Evolutionary conservation across 805 yeast genomes (phyloP).

Genomic region (Yamadazyma scolyti): DNA sequence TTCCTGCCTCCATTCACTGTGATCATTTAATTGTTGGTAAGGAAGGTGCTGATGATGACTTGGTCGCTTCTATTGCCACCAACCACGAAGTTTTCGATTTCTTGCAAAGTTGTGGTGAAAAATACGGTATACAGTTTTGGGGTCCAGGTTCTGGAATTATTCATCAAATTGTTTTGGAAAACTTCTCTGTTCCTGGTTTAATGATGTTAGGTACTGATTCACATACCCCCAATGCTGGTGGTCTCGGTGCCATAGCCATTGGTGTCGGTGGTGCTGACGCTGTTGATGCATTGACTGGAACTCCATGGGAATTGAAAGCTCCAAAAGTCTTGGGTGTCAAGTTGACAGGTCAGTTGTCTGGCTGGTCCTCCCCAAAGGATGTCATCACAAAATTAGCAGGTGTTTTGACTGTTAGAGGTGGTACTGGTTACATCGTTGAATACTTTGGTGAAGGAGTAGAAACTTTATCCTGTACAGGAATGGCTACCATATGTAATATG

Average conservation of each 20-base stretch:
- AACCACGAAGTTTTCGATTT: conserved; percentile 96
- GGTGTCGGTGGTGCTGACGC: conserved; percentile 99
- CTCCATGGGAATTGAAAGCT: conserved; percentile 98
- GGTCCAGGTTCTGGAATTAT: conserved; percentile 99
- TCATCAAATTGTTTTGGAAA: conserved; percentile 96
- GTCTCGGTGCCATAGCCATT: conserved; percentile 95
- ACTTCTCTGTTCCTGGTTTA: conserved; percentile 94
- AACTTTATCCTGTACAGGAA: conserved; percentile 91
- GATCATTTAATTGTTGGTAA: conserved; percentile 98
- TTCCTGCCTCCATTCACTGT: conserved; percentile 96
- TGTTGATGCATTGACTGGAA: conserved; percentile 93
- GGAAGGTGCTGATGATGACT: conserved; percentile 83
- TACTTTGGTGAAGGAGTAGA: conserved; percentile 95
- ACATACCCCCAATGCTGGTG: conserved; percentile 99
- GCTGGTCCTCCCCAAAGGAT: conserved; percentile 98
- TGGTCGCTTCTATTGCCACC: conserved; percentile 73
- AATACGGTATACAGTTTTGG: conserved; percentile 98
- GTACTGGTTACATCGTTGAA: conserved; percentile 95
- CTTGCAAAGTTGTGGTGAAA: conserved; percentile 86
- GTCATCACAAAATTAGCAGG: conserved; percentile 93
- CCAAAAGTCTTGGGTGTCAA: conserved; percentile 94
- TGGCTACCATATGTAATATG: conserved; percentile 99
- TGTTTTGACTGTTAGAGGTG: conserved; percentile 90
- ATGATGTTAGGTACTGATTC: conserved; percentile 98
- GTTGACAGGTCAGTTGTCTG: conserved; percentile 81